phyloP scores from a whole-genome alignment of 108 stramenopile species.

The Pelagomonas calceolata region DNA sequence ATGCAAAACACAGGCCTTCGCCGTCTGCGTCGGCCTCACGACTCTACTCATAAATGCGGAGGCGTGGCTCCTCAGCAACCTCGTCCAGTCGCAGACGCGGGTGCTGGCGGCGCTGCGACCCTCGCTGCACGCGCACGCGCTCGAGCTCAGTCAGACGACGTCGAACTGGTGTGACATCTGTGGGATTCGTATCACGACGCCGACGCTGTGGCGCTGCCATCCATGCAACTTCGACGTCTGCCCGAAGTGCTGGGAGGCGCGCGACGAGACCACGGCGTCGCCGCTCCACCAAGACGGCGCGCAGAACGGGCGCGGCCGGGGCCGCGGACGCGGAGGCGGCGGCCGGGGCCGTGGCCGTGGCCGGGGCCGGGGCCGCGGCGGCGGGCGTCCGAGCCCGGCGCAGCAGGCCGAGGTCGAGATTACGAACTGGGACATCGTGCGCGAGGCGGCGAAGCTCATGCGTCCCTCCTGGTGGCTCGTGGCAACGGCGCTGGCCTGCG shows the following conservation, averaged over 20 bases:
- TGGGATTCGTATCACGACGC: background rate
- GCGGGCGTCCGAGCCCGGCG: too few relatives aligned
- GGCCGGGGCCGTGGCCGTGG: too few relatives aligned
- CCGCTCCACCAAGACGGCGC: background rate
- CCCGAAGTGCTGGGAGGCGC: background rate
- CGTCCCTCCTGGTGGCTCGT: background rate
- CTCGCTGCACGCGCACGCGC: constrained; percentile 30
- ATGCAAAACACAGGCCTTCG: too few relatives aligned
- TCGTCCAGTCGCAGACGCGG: constrained; percentile 29
- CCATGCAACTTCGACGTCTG: constrained; percentile 18
- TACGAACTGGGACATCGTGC: background rate
- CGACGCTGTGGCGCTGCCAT: constrained; percentile 9
- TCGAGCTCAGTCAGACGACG: constrained; percentile 5
- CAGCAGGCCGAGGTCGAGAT: background rate
- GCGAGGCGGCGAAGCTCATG: background rate
- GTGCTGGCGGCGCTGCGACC: constrained; percentile 27
- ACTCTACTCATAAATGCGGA: constrained; percentile 38
- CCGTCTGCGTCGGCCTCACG: constrained; percentile 28
- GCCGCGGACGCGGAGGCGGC: too few relatives aligned
- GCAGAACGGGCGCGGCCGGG: background rate
- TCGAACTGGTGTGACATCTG: constrained; percentile 14
- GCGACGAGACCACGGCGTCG: constrained; percentile 5
- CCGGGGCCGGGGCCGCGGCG: too few relatives aligned
- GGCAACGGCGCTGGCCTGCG: background rate
- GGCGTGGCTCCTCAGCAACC: constrained; percentile 22